Base-by-base conservation (phyloP, 106 monocot genomes). In the Gastrodia elata region DNA sequence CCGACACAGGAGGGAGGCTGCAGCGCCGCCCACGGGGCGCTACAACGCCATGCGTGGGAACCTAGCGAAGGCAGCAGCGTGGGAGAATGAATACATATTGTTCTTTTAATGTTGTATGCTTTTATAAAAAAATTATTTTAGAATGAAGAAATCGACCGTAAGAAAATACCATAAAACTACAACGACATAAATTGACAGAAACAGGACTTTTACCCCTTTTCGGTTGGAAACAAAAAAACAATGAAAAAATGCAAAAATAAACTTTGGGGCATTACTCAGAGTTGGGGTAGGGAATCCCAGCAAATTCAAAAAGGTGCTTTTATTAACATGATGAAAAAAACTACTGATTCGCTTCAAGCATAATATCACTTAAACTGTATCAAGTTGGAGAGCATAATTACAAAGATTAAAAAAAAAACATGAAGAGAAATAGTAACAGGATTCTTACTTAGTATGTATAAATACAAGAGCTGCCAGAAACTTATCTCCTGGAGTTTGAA, bases 391-490 rank as follows among this genome's bases (percentile, higher is more conserved):
- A 38, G 38, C 5, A 67, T 37, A 67, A 67, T 38, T 67, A 38
- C 20, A 67, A 67, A 10, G 28, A 32, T 13, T 30, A 11, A 38
- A 38, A 18, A 67, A 67, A 18, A 67, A 67, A 67, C 6, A 35
- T 67, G 37, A 67, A 20, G 18, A 67, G 7, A 67, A 67, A 8
- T 1, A 20, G 67, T 36, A 16, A 82, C 46, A 48, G 28, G 57
- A 75, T 42, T 8, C 84, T 88, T 38, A 98, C 98, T 89, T 98
- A 5, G 90, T 87, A 77, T 91, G 91, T 22, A 98, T 73, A 68
- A 98, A 98, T 65, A 88, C 73, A 70, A 80, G 93, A 39, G 77
- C 72, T 28, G 91, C 88, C 58, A 87, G 68, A 69, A 82, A 88
- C 24, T 98, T 93, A 68, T 85, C 78, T 41, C 34, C 68, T 39